Evolutionary conservation across 768 basidiomycete species (phyloP), one percentile per base, ranked within the genome.

Genomic region (Hericium rajendrae): DNA sequence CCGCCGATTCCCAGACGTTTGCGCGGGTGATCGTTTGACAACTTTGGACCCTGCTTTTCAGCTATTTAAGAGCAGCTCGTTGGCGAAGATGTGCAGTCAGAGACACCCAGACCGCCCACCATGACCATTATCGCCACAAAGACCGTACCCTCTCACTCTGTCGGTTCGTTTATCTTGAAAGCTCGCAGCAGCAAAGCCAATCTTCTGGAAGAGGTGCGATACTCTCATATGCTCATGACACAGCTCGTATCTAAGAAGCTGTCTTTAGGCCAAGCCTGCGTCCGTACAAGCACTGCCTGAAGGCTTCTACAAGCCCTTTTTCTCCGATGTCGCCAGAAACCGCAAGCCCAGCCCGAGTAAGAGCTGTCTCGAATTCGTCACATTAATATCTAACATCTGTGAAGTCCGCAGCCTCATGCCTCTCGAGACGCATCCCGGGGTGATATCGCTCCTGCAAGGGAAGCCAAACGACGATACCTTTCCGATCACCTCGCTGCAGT

Each of bases 401-500:
- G 10, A 63, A 82, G 80, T 84, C 56, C 76, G 81, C 37, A 73
- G 83, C 13, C 77, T 95, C 18, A 78, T 83, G 57, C 91, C 85
- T 0, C 76, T 94, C 28, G 95, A 97, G 70, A 76, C 77, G 24
- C 78, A 73, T 0, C 91, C 93, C 0, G 89, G 89, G 0, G 67
- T 91, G 38, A 83, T 94, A 55, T 90, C 86, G 2, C 69, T 94
- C 32, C 80, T 94, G 8, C 93, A 93, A 0, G 95, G 95, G 26
- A 93, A 94, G 70, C 95, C 95, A 6, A 94, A 95, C 66, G 78
- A 85, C 8, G 74, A 78, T 16, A 88, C 91, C 20, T 98, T 97
- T 73, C 95, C 95, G 1, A 90, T 98, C 73, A 83, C 84, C 2
- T 84, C 86, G 0, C 73, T 98, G 62, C 84, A 79, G 56, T 83